Evolutionary conservation across 2,329 filamentous ascomycete genomes (phyloP).

Genomic region (Ophiobolus disseminans): DNA sequence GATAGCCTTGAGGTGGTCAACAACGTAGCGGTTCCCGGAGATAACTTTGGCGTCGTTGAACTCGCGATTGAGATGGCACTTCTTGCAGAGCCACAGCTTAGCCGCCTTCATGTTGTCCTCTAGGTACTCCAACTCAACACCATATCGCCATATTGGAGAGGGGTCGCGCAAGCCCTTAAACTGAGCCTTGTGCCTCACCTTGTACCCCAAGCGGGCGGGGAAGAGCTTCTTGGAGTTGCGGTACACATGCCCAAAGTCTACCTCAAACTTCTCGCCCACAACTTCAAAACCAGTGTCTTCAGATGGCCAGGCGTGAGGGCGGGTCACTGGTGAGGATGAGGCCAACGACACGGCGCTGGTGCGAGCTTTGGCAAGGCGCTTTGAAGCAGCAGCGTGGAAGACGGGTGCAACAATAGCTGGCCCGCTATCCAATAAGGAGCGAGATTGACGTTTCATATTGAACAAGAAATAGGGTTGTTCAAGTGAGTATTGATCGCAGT

Average conservation of each 20-base stretch:
- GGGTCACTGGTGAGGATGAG: not conserved
- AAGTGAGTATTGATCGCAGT: not conserved
- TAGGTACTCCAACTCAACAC: not conserved
- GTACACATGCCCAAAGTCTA: not conserved
- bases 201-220: not conserved
- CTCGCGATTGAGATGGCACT: not conserved
- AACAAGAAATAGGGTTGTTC: not conserved
- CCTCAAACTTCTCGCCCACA: not conserved
- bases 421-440: not conserved
- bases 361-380: not conserved
- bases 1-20: not conserved
- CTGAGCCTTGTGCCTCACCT: not conserved
- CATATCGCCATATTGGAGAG: not conserved
- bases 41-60: not conserved
- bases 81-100: not conserved
- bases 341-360: not conserved
- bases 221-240: not conserved
- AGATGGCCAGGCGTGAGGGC: constrained; percentile 2
- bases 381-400: not conserved
- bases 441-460: not conserved
- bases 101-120: too few species aligned
- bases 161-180: not conserved
- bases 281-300: too few species aligned
- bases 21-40: not conserved
- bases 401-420: not conserved